phyloP scores from a whole-genome alignment of 306 rosid genomes.

The Lathyrus oleraceus region DNA sequence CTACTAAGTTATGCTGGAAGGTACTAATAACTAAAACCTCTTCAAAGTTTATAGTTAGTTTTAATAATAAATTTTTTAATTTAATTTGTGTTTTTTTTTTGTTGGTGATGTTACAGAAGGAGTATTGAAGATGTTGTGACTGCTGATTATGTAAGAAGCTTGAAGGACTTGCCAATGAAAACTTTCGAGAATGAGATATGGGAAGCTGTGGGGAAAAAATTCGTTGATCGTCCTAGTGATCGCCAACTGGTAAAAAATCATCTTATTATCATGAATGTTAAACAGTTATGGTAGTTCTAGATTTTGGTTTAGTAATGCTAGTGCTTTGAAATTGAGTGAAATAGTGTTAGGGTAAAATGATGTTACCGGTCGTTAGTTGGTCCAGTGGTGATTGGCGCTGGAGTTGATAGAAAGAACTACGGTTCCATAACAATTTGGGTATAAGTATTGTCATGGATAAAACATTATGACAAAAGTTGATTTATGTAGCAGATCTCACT shows the following conservation, averaged over 20 bases:
- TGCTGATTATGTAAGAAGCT: conserved; percentile 43
- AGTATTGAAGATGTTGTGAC: conserved; percentile 36
- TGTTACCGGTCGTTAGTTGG: too few species aligned
- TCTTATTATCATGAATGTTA: conserved; percentile 6
- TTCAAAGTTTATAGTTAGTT: background rate
- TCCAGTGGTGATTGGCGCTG: too few species aligned
- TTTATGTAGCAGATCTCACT: too few species aligned
- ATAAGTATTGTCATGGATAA: too few species aligned
- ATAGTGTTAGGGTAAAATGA: too few species aligned
- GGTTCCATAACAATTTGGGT: too few species aligned
- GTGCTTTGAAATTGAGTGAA: too few species aligned
- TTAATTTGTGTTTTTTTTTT: background rate
- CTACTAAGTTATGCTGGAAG: conserved; percentile 60
- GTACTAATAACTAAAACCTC: conserved; percentile 31
- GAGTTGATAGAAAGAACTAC: too few species aligned
- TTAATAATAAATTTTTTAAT: background rate
- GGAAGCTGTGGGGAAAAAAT: conserved; percentile 42
- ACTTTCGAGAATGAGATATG: conserved; percentile 54
- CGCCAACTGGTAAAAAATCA: conserved; percentile 53
- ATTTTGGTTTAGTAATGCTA: background rate
- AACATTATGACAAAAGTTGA: too few species aligned
- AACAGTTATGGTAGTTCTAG: background rate
- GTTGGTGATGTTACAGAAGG: conserved; percentile 14
- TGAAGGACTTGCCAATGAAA: conserved; percentile 49
- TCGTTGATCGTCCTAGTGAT: conserved; percentile 5